Evolutionary conservation across 1,284 basidiomycete species (phyloP).

Genomic region (Xerocomus subilludens): DNA sequence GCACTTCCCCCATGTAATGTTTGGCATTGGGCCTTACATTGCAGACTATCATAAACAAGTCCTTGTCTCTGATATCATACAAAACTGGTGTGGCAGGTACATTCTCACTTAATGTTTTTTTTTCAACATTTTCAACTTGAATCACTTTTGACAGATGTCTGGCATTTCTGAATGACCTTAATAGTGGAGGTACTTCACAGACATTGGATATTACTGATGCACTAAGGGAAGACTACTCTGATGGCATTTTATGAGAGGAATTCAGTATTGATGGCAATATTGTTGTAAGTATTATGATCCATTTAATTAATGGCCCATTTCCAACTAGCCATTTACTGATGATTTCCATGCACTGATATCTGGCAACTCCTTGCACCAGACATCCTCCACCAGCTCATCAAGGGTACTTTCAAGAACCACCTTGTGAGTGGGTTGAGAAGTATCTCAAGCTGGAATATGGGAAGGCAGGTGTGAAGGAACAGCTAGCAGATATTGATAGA

Average conservation of each 20-base stretch:
- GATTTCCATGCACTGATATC: not conserved
- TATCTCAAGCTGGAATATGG: not conserved
- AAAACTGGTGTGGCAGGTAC: constrained; percentile 43
- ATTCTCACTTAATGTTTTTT: not conserved
- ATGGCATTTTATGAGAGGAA: constrained; percentile 13
- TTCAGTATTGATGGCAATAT: not conserved
- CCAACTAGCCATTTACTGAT: not conserved
- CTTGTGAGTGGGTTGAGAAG: not conserved
- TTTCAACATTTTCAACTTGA: not conserved
- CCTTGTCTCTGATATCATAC: constrained; percentile 32
- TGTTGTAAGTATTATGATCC: not conserved
- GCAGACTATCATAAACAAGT: constrained; percentile 44
- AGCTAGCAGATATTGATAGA: not conserved
- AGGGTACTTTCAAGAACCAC: not conserved
- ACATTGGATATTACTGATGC: not conserved
- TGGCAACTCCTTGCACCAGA: too few species aligned
- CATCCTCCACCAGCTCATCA: too few species aligned
- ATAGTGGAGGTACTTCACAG: not conserved
- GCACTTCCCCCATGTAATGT: constrained; percentile 26
- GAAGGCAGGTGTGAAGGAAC: constrained; percentile 8
- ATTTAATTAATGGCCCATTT: too few species aligned
- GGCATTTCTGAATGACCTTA: not conserved
- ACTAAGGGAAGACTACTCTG: not conserved
- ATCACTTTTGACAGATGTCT: constrained; percentile 14
- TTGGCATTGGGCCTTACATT: constrained; percentile 38